Conservation (phyloP, 2,329 filamentous ascomycete species). For the Sporothrix phasma region DNA sequence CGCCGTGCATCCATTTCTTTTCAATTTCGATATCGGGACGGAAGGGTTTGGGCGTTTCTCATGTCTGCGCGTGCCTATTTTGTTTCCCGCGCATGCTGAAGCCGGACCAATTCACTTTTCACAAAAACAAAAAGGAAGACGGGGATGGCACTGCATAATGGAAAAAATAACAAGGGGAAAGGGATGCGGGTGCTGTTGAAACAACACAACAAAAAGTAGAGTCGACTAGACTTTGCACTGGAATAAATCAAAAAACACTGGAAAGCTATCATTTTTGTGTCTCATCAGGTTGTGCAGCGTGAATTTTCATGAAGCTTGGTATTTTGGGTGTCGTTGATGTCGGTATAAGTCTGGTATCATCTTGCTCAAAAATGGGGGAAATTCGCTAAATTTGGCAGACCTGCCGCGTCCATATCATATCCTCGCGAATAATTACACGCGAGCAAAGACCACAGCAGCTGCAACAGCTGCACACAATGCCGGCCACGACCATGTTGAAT, state of each 20-base stretch:
- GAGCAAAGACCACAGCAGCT: not conserved
- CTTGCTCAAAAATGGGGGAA: no score
- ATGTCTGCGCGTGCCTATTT: not conserved
- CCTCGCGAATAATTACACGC: not conserved
- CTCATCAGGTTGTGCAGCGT: not conserved
- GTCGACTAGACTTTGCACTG: not conserved
- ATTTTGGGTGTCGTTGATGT: no score
- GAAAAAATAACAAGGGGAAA: not conserved
- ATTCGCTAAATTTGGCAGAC: no score
- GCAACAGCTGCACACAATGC: not conserved
- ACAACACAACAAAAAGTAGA: not conserved
- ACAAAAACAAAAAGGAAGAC: not conserved
- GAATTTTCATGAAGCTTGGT: no score
- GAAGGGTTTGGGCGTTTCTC: constrained; percentile 9
- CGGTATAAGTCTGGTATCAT: no score
- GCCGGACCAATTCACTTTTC: no score
- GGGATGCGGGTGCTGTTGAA: not conserved
- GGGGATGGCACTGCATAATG: not conserved
- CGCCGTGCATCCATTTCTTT: no score
- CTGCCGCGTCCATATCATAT: not conserved
- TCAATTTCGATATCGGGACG: not conserved
- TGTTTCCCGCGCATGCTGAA: not conserved
- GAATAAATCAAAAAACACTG: constrained; percentile 13
- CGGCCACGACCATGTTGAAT: not conserved
- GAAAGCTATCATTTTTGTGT: not conserved